Evolutionary conservation across 108 stramenopile genomes (phyloP), one percentile per base, ranked within the genome.

Genomic region (Discostella stelligeroides): DNA sequence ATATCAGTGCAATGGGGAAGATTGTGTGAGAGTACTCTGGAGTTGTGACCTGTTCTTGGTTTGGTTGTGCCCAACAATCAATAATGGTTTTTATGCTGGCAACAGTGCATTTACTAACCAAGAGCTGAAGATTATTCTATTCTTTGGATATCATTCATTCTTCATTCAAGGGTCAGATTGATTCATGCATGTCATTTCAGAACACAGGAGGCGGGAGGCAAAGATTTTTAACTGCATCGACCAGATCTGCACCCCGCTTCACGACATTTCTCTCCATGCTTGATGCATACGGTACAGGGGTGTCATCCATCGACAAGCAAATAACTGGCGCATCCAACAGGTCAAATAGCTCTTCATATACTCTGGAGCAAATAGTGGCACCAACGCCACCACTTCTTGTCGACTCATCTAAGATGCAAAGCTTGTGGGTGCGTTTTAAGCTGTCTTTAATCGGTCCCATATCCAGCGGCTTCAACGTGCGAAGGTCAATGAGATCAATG

Each of bases 301-400:
- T 79, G 63, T 88, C 83, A 58, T 85, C 86, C 87, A 88, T 88
- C 41, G 84, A 83, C 28, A 88, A 79, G 10, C 87, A 67, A 58
- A 80, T 46, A 8, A 88, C 81, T 20, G 87, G 87, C 14, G 85
- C 87, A 57, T 88, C 87, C 25, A 88, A 79, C 64, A 85, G 70
- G 63, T 88, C 85, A 71, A 83, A 88, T 40, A 84, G 65, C 47
- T 84, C 66, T 63, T 88, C 87, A 23, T 61, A 63, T 10, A 88
- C 73, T 13, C 76, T 56, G 4, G 87, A 85, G 42, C 82, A 81
- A 75, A 88, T 80, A 0, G 87, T 82, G 13, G 87, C 87, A 15
- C 87, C 87, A 24, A 88, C 87, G 12, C 87, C 87, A 8, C 87
- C 87, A 24, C 79, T 76, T 49, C 58, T 63, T 2, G 87, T 88